phyloP scores from a whole-genome alignment of 1,284 basidiomycete genomes.

The Pyrrhoderma lamaoense region DNA sequence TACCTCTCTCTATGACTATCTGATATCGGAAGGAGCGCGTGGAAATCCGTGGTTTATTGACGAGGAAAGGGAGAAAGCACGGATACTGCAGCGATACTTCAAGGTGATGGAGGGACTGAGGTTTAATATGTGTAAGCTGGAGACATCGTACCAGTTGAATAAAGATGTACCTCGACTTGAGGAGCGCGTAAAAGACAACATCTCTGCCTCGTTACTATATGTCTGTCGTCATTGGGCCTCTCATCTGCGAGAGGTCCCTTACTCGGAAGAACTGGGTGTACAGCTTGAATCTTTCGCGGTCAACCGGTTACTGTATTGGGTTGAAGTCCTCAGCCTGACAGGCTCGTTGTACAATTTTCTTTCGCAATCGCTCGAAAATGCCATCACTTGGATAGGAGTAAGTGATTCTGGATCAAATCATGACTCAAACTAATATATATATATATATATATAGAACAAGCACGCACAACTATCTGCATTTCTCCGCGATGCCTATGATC shows the following conservation, averaged over 20 bases:
- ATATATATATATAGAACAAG: too few species aligned
- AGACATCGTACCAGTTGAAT: background rate
- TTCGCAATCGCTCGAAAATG: background rate
- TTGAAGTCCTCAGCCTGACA: slow-evolving; percentile 1
- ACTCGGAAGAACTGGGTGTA: background rate
- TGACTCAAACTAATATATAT: background rate
- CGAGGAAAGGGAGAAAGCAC: background rate
- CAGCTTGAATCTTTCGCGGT: background rate
- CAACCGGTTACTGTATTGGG: background rate
- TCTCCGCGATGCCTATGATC: background rate
- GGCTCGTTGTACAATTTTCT: background rate
- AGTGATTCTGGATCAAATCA: background rate
- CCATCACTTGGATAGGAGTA: background rate
- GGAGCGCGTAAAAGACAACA: background rate
- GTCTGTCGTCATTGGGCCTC: background rate
- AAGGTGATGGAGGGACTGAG: slow-evolving; percentile 5
- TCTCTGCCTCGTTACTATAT: background rate
- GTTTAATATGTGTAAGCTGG: background rate
- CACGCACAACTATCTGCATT: background rate
- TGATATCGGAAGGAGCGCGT: background rate
- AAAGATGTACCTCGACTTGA: background rate
- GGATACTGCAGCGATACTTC: background rate
- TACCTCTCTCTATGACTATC: background rate
- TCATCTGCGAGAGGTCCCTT: slow-evolving; percentile 8
- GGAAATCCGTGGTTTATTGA: background rate